Evolutionary conservation across 805 yeast species (phyloP).

Genomic region (Yamadazyma olivae): DNA sequence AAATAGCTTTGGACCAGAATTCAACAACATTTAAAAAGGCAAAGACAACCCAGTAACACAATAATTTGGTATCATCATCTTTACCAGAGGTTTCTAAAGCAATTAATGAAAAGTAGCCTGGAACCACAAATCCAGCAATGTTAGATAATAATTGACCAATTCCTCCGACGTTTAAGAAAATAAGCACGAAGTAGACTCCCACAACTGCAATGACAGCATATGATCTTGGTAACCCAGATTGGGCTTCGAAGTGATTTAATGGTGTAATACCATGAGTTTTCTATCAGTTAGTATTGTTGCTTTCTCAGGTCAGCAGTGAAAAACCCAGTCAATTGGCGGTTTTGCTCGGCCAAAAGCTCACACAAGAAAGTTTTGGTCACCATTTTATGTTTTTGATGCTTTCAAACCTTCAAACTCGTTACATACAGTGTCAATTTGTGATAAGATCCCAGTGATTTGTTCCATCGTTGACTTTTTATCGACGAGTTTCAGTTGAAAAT

Average conservation of each 20-base stretch:
- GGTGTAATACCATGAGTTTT: constrained; percentile 26
- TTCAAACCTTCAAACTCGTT: no score
- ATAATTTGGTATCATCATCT: constrained; percentile 79
- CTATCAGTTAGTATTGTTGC: constrained; percentile 17
- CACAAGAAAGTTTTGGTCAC: no score
- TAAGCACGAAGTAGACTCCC: constrained; percentile 66
- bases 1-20: constrained; percentile 91
- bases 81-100: constrained; percentile 73
- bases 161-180: constrained; percentile 90
- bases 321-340: background rate
- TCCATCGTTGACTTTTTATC: constrained; percentile 16
- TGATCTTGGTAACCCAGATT: constrained; percentile 72
- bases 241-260: constrained; percentile 37
- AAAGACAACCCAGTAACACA: constrained; percentile 98
- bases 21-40: constrained; percentile 88
- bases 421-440: constrained; percentile 48
- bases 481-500: no score
- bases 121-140: constrained; percentile 85
- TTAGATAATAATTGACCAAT: constrained; percentile 92
- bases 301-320: background rate
- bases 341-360: background rate
- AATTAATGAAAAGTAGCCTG: constrained; percentile 82
- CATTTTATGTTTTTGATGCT: no score
- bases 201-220: constrained; percentile 71
- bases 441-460: constrained; percentile 46